Conservation (phyloP, 1,139 yeast genomes). For the Debaryomyces nepalensis region DNA sequence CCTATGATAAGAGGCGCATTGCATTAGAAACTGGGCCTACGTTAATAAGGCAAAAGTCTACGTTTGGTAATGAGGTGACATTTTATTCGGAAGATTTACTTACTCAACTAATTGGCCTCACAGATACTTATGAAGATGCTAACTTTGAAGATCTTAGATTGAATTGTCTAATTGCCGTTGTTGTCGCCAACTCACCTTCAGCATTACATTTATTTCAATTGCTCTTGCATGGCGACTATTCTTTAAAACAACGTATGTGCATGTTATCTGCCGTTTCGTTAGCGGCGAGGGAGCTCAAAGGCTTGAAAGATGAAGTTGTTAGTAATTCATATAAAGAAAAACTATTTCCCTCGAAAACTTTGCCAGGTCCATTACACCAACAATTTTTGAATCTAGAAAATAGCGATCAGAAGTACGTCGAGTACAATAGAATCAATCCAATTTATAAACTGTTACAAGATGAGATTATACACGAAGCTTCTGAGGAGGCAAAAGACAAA, state of each 20-base stretch:
- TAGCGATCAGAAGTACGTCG: constrained; percentile 11
- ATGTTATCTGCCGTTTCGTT: constrained; percentile 60
- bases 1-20: constrained; percentile 54
- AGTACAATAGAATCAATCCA: constrained; percentile 11
- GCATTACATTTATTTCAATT: constrained; percentile 45
- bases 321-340: constrained; percentile 37
- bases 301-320: constrained; percentile 53
- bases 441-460: constrained; percentile 30
- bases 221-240: constrained; percentile 64
- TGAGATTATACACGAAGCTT: constrained; percentile 39
- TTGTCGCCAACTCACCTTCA: constrained; percentile 50
- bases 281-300: constrained; percentile 63
- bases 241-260: constrained; percentile 62
- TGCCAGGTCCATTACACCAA: constrained; percentile 54
- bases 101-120: constrained; percentile 49
- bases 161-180: constrained; percentile 55
- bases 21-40: constrained; percentile 61
- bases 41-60: constrained; percentile 56
- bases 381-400: constrained; percentile 26
- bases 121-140: constrained; percentile 52
- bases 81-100: constrained; percentile 54
- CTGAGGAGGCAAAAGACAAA: constrained; percentile 46
- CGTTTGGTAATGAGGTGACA: constrained; percentile 57
- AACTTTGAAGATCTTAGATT: constrained; percentile 57
- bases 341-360: constrained; percentile 43